Percentiles rank a stretch among this genome's conserved stretches.
These are phyloP conservation scores for Boletales sp. DNA, from an alignment of 768 basidiomycete species.

Conservation along the genomic window DNA sequence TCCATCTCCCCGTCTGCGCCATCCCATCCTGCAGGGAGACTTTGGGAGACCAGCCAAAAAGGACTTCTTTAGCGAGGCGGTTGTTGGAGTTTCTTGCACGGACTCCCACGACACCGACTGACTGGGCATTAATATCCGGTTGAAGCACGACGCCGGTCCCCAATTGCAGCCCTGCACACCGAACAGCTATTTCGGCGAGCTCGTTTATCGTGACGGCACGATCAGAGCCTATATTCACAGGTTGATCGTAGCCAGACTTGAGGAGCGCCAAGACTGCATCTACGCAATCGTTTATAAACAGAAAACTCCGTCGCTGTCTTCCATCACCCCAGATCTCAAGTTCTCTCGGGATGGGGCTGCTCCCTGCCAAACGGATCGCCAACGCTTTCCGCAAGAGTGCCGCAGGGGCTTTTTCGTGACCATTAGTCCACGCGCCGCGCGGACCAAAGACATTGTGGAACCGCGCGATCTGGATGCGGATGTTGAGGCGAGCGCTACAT, in stretches of 20 bases:
- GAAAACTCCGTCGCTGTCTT: slow-evolving; percentile 49
- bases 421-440: slow-evolving; percentile 48
- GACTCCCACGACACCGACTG: slow-evolving; percentile 51
- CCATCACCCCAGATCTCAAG: slow-evolving; percentile 62
- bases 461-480: slow-evolving; percentile 46
- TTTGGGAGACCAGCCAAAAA: slow-evolving; percentile 42
- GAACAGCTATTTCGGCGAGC: slow-evolving; percentile 41
- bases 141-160: slow-evolving; percentile 25
- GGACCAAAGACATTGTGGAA: slow-evolving; percentile 63
- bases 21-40: slow-evolving; percentile 45
- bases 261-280: slow-evolving; percentile 47
- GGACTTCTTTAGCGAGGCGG: slow-evolving; percentile 22
- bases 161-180: slow-evolving; percentile 27
- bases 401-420: slow-evolving; percentile 57
- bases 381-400: slow-evolving; percentile 54
- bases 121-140: slow-evolving; percentile 25
- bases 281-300: slow-evolving; percentile 54
- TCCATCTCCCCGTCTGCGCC: slow-evolving; percentile 46
- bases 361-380: slow-evolving; percentile 19
- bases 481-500: slow-evolving; percentile 22
- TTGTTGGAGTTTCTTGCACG: slow-evolving; percentile 53
- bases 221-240: slow-evolving; percentile 54
- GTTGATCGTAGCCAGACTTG: slow-evolving; percentile 29
- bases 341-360: neutral
- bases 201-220: slow-evolving; percentile 38